Evolutionary conservation across 1,139 yeast genomes (phyloP).

Genomic region (Protomyces lactucae-debilis): DNA sequence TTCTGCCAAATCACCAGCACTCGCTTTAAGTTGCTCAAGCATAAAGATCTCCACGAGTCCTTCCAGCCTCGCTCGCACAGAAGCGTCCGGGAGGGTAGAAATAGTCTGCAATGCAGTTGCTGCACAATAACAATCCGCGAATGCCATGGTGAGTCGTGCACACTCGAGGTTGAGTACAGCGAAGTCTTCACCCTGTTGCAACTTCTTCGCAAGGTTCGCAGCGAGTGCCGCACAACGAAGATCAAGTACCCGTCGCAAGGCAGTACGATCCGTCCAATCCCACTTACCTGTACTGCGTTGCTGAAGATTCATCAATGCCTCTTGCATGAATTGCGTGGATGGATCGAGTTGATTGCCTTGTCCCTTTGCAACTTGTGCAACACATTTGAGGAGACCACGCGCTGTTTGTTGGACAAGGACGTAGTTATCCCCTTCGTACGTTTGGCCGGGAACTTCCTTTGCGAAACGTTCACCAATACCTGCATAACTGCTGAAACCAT

Average conservation of each 20-base stretch:
- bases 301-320: neutral
- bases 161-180: constrained; percentile 14
- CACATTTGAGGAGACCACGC: constrained; percentile 16
- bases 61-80: neutral
- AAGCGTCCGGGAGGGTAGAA: neutral
- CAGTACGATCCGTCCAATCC: constrained; percentile 5
- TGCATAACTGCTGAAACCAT: constrained; percentile 21
- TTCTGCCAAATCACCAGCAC: constrained; percentile 6
- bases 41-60: constrained; percentile 1
- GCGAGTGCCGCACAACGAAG: constrained; percentile 1
- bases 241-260: neutral
- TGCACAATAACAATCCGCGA: constrained; percentile 8
- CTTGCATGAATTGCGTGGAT: constrained; percentile 11
- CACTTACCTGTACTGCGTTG: neutral
- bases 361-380: neutral
- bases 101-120: neutral
- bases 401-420: constrained; percentile 26
- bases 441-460: constrained; percentile 22
- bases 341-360: neutral
- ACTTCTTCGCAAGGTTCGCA: neutral
- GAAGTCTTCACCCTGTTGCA: neutral
- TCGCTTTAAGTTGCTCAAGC: constrained; percentile 1
- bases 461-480: constrained; percentile 27
- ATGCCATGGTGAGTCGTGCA: constrained; percentile 18
- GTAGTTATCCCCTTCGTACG: constrained; percentile 24